A percentile compares a stretch with the other conserved stretches of the same genome.
phyloP scores from a whole-genome alignment of 2,329 filamentous ascomycete species.

The Hymenoscyphus fraxineus region DNA sequence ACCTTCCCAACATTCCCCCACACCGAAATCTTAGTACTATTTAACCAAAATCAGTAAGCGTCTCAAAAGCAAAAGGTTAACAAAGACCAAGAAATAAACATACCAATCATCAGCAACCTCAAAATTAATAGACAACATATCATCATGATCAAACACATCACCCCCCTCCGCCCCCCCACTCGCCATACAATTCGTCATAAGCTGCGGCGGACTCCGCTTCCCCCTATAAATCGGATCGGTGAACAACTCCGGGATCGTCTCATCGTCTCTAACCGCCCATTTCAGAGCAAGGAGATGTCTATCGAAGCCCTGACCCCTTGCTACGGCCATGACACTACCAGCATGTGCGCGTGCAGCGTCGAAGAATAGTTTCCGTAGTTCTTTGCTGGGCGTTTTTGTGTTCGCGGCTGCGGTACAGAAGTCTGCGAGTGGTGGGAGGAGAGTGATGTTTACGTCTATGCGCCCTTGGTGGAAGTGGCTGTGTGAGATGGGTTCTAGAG shows the following conservation, averaged over 20 bases:
- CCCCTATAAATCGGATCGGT: background rate
- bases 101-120: background rate
- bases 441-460: background rate
- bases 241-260: background rate
- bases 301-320: background rate
- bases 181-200: background rate
- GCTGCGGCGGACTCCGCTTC: background rate
- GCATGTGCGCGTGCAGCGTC: conserved; percentile 4
- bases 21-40: background rate
- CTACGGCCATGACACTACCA: background rate
- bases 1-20: background rate
- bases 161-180: background rate
- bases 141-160: background rate
- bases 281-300: conserved; percentile 1
- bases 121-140: background rate
- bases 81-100: background rate
- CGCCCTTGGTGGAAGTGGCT: conserved; percentile 10
- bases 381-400: background rate
- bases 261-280: background rate
- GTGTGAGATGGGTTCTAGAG: background rate
- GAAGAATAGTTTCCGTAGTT: conserved; percentile 1
- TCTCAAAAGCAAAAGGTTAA: background rate
- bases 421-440: background rate
- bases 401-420: conserved; percentile 2
- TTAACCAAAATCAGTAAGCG: background rate